phyloP scores from a whole-genome alignment of 371 early-diverging fungal genomes.

The Saksenaea vasiformis region DNA sequence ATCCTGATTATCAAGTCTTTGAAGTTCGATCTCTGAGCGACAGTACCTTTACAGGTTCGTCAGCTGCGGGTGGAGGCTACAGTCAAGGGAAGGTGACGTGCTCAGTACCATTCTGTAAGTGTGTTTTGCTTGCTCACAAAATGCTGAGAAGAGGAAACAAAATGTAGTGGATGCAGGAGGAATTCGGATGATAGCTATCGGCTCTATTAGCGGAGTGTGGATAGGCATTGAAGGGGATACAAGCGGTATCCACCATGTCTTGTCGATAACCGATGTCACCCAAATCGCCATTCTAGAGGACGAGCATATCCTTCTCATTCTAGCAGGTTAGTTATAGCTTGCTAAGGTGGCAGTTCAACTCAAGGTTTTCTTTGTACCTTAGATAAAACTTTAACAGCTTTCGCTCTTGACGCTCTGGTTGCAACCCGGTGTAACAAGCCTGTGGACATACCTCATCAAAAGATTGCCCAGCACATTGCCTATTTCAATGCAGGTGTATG shows the following conservation, averaged over 20 bases:
- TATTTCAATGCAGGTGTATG: constrained; percentile 76
- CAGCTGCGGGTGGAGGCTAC: constrained; percentile 8
- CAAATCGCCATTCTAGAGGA: constrained; percentile 46
- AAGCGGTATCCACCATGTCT: constrained; percentile 28
- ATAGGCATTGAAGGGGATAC: constrained; percentile 52
- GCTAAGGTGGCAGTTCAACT: not conserved
- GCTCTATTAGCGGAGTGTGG: constrained; percentile 80
- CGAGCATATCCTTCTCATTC: constrained; percentile 35
- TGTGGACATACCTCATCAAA: constrained; percentile 36
- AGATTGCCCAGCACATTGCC: constrained; percentile 61
- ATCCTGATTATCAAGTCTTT: constrained; percentile 59
- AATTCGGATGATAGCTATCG: constrained; percentile 73
- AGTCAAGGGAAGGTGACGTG: constrained; percentile 66
- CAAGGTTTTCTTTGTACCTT: constrained; percentile 3
- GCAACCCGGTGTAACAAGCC: constrained; percentile 42
- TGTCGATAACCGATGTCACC: constrained; percentile 35
- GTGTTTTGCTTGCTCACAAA: not conserved
- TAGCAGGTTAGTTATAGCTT: constrained; percentile 27
- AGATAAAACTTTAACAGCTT: constrained; percentile 77
- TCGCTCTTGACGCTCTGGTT: constrained; percentile 66
- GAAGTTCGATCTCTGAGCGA: constrained; percentile 57
- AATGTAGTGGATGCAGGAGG: constrained; percentile 39
- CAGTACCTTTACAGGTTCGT: constrained; percentile 34
- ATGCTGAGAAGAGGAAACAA: not conserved
- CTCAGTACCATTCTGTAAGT: constrained; percentile 65